These are phyloP conservation scores for Nasturtium officinale DNA, from an alignment of 345 rosid species.

Conservation along the genomic window DNA sequence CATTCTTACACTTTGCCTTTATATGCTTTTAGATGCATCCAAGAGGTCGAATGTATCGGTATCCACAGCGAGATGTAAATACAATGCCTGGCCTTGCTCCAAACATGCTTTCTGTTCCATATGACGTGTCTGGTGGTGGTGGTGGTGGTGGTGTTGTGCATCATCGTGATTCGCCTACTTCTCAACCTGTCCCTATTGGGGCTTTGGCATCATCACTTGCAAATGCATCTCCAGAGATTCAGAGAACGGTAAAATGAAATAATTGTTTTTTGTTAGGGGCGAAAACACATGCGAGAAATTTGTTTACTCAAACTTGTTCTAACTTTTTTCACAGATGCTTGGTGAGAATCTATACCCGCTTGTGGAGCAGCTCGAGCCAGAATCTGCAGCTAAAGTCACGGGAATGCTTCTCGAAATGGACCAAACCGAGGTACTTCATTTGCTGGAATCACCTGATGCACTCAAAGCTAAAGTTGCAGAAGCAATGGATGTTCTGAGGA, in stretches of 20 bases:
- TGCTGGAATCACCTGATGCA: slow-evolving; percentile 68
- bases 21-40: slow-evolving; percentile 64
- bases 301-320: neutral
- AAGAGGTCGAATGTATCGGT: slow-evolving; percentile 72
- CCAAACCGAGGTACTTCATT: slow-evolving; percentile 62
- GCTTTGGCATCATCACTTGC: slow-evolving; percentile 92
- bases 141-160: slow-evolving; percentile 69
- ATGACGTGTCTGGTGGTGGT: slow-evolving; percentile 60
- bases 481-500: slow-evolving; percentile 55
- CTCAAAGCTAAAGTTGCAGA: slow-evolving; percentile 62
- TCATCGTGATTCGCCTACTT: slow-evolving; percentile 57
- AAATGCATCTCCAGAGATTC: slow-evolving; percentile 81
- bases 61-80: slow-evolving; percentile 62
- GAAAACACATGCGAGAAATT: neutral
- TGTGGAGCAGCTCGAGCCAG: slow-evolving; percentile 62
- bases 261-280: neutral
- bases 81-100: slow-evolving; percentile 73
- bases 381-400: slow-evolving; percentile 55
- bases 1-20: slow-evolving; percentile 10
- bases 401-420: slow-evolving; percentile 72
- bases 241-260: slow-evolving; percentile 66
- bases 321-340: slow-evolving; percentile 44
- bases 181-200: slow-evolving; percentile 77
- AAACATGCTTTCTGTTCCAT: slow-evolving; percentile 73
- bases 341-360: slow-evolving; percentile 69